phyloP scores from a whole-genome alignment of 78 protist species.

The Dictyostelium capitatum region DNA sequence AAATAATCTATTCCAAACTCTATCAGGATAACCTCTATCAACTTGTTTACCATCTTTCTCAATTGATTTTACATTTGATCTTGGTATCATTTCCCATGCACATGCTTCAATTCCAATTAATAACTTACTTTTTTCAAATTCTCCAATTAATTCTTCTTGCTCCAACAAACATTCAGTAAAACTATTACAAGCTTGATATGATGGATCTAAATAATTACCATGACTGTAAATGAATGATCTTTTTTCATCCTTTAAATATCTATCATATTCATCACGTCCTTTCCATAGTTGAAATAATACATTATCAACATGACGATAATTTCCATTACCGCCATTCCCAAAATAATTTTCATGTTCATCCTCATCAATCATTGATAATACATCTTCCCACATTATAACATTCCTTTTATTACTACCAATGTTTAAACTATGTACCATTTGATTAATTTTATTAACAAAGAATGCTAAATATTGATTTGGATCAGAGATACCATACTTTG shows the following conservation, averaged over 20 bases:
- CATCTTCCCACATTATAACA: constrained; percentile 54
- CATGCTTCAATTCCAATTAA: constrained; percentile 59
- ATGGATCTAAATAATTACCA: constrained; percentile 65
- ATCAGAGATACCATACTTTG: not conserved
- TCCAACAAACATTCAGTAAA: constrained; percentile 30
- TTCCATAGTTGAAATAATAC: constrained; percentile 53
- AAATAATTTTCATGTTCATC: not conserved
- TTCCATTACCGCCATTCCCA: not conserved
- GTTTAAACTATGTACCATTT: not conserved
- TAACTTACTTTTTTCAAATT: not conserved
- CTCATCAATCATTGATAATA: not conserved
- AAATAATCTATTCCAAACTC: constrained; percentile 52
- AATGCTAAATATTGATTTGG: constrained; percentile 11
- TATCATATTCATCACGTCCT: constrained; percentile 6
- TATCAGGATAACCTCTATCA: constrained; percentile 31
- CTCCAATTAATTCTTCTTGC: not conserved
- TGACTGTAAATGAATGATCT: constrained; percentile 23
- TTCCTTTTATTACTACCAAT: not conserved
- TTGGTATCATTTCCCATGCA: constrained; percentile 64
- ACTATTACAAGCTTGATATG: constrained; percentile 39
- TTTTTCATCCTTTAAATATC: not conserved
- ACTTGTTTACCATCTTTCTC: constrained; percentile 29
- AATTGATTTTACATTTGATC: not conserved
- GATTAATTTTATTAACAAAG: not conserved
- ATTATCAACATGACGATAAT: not conserved